phyloP scores from a whole-genome alignment of 192 early-diverging fungal genomes.

The Linnemannia hyalina region DNA sequence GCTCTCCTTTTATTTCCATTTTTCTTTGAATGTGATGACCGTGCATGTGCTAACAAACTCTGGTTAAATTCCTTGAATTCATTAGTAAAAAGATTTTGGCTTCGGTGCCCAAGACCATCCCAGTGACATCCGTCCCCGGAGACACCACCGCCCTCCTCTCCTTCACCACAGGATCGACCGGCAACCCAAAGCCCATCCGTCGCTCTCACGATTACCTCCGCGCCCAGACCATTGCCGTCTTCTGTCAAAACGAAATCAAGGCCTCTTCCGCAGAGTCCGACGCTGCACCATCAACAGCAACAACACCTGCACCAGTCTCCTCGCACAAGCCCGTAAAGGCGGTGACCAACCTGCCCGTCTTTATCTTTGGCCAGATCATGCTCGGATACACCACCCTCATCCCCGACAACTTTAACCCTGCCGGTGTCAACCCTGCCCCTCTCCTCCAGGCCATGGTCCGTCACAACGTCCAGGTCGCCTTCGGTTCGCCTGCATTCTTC shows the following conservation, averaged over 20 bases:
- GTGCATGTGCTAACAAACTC: neutral
- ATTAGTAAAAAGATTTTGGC: conserved; percentile 36
- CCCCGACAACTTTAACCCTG: conserved; percentile 53
- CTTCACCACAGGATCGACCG: conserved; percentile 54
- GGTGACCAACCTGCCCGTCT: conserved; percentile 49
- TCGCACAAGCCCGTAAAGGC: conserved; percentile 47
- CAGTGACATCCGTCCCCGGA: conserved; percentile 36
- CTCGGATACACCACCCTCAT: conserved; percentile 53
- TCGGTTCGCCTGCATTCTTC: conserved; percentile 52
- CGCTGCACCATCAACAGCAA: neutral
- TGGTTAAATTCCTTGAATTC: neutral
- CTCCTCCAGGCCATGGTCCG: conserved; percentile 52
- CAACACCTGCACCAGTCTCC: neutral
- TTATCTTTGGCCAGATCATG: conserved; percentile 56
- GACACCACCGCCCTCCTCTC: conserved; percentile 49
- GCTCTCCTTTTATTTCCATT: neutral
- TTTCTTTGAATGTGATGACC: neutral
- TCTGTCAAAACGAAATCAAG: conserved; percentile 47
- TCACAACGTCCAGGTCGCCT: conserved; percentile 52
- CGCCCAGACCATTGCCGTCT: conserved; percentile 53
- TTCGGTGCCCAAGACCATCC: conserved; percentile 29
- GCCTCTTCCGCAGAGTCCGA: neutral
- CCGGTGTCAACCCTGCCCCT: conserved; percentile 43
- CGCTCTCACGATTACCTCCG: conserved; percentile 51
- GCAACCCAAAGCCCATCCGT: conserved; percentile 55